phyloP scores from a whole-genome alignment of 2,329 filamentous ascomycete species.

The Arthroderma sp. region DNA sequence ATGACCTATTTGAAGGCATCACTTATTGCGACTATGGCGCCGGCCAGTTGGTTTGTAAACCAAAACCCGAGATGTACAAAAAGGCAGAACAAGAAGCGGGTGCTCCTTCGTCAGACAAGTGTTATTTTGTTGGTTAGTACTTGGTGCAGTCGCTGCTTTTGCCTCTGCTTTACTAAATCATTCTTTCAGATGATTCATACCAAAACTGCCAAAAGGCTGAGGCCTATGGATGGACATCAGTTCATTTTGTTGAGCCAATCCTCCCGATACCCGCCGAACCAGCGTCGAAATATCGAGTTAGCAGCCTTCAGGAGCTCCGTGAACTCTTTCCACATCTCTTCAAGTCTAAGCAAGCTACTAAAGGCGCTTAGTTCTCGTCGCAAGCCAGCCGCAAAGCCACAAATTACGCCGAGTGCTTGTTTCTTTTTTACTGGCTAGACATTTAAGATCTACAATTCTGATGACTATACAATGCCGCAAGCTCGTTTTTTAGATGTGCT shows the following conservation, averaged over 20 bases:
- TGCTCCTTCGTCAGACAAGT: slow-evolving; percentile 52
- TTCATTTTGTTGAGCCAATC: slow-evolving; percentile 70
- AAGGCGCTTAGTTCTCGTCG: too few relatives aligned
- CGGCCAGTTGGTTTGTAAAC: slow-evolving; percentile 72
- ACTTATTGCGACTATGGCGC: slow-evolving; percentile 84
- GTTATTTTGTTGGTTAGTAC: slow-evolving; percentile 79
- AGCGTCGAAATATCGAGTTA: slow-evolving; percentile 63
- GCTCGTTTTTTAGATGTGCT: too few relatives aligned
- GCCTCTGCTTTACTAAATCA: not conserved
- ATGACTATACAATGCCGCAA: too few relatives aligned
- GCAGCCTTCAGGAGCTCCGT: slow-evolving; percentile 61
- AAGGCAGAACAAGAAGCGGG: slow-evolving; percentile 83
- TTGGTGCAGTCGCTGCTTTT: too few relatives aligned
- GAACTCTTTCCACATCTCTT: slow-evolving; percentile 74
- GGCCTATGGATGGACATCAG: slow-evolving; percentile 71
- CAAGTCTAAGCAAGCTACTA: slow-evolving; percentile 33
- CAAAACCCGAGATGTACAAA: slow-evolving; percentile 64
- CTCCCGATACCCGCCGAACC: slow-evolving; percentile 49
- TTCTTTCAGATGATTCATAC: slow-evolving; percentile 61
- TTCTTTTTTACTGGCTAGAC: too few relatives aligned
- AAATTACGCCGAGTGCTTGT: too few relatives aligned
- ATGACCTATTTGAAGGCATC: slow-evolving; percentile 85
- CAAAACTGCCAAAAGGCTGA: slow-evolving; percentile 67
- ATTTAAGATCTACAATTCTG: too few relatives aligned
- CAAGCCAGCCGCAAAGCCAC: too few relatives aligned